phyloP scores from a whole-genome alignment of 176 grass and related monocot species.

The Musa itinerans region DNA sequence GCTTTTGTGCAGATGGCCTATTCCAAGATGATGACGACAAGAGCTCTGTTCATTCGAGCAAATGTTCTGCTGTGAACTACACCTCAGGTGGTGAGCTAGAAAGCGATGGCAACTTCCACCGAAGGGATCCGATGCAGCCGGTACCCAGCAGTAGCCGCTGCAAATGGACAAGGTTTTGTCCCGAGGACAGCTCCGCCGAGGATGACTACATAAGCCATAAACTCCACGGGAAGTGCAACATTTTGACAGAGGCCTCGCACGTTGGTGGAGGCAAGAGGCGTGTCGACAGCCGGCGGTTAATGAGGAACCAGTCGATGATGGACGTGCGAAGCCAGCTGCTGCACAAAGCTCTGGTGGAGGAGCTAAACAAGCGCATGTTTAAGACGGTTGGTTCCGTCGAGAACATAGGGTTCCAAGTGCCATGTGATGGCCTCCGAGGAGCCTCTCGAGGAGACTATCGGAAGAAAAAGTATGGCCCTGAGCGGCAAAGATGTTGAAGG shows the following conservation, averaged over 20 bases:
- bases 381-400: slow-evolving; percentile 78
- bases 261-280: too few species aligned
- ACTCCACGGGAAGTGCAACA: slow-evolving; percentile 23
- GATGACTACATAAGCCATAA: neutral
- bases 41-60: slow-evolving; percentile 24
- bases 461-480: neutral
- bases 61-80: slow-evolving; percentile 51
- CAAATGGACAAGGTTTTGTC: too few species aligned
- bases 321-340: slow-evolving; percentile 73
- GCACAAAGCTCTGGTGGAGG: slow-evolving; percentile 64
- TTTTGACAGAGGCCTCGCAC: neutral
- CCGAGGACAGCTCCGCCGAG: slow-evolving; percentile 17
- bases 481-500: neutral
- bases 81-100: slow-evolving; percentile 27
- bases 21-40: slow-evolving; percentile 56
- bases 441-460: slow-evolving; percentile 19
- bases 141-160: slow-evolving; percentile 11
- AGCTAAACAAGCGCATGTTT: slow-evolving; percentile 84
- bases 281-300: slow-evolving; percentile 2
- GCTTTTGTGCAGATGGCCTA: slow-evolving; percentile 27
- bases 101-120: neutral
- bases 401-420: slow-evolving; percentile 58
- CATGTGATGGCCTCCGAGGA: slow-evolving; percentile 14
- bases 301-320: slow-evolving; percentile 71
- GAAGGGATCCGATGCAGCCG: neutral